Base-by-base conservation (phyloP, 169 alveolate species). In the Plasmodium malariae region DNA sequence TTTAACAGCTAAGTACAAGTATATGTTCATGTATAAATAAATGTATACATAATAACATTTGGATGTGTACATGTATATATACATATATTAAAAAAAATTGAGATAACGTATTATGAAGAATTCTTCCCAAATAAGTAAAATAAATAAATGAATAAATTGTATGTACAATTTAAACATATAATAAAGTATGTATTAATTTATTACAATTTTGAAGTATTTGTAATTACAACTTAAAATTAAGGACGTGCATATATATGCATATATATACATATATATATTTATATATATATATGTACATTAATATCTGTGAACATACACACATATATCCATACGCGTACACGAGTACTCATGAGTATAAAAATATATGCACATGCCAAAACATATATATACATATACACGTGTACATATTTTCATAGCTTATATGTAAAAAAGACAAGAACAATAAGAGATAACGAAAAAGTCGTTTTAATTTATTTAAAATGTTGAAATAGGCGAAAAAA, bases 101-200 rank as follows among this genome's bases (percentile, higher is more conserved):
- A n/a, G 19, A 57, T 12, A n/a, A 57, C 51, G 9, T 5, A n/a
- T n/a, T 57, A 21, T 19, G 5, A 19, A 57, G 5, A n/a, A 57
- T 57, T 9, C 28, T 57, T 57, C 9, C 14, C 19, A 57, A 57
- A 19, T 12, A 26, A 57, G 49, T 21, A 36, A 30, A 17, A 26
- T 30, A 30, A 55, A 34, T n/a, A 71, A 71, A 30, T 2, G 19
- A 71, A 28, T 26, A 71, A 71, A 48, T 70, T 70, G 83, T 28
- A 70, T 70, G 76, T 36, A 68, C 49, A 68, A 68, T 26, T 37
- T 68, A n/a, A 68, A 14, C 21, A 37, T 36, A 21, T 19, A 36
- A 67, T 34, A 34, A 67, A 34, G n/a, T 32, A n/a, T 34, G 19
- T 24, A 26, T 67, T 34, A n/a, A 30, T 26, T 0, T 67, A 12